Percentiles rank a stretch among this genome's conserved stretches.
These are phyloP conservation scores for Microthyrium microscopicum DNA, from an alignment of 2,329 filamentous ascomycete species.

Conservation along the genomic window DNA sequence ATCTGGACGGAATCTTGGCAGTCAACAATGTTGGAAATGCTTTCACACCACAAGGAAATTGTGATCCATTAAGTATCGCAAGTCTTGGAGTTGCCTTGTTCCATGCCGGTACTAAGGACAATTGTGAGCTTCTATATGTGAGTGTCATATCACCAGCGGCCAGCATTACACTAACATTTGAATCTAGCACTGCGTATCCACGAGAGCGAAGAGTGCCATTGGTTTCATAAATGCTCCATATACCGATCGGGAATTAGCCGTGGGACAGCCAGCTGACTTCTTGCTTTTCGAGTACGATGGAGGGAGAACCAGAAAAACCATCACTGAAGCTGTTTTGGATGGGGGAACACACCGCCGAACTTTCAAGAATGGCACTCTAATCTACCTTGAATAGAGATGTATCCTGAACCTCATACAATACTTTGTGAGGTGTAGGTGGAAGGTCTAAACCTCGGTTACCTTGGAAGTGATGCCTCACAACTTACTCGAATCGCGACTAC, in stretches of 20 bases:
- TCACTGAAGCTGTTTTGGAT: slow-evolving; percentile 30
- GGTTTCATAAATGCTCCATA: slow-evolving; percentile 15
- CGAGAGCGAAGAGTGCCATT: slow-evolving; percentile 27
- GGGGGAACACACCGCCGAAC: no score
- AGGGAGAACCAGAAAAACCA: slow-evolving; percentile 25
- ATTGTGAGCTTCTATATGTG: slow-evolving; percentile 42
- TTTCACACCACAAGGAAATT: slow-evolving; percentile 53
- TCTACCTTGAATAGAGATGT: no score
- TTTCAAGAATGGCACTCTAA: no score
- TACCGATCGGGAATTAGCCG: slow-evolving; percentile 15
- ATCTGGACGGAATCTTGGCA: slow-evolving; percentile 42
- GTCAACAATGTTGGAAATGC: slow-evolving; percentile 62
- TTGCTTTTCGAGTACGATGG: slow-evolving; percentile 23
- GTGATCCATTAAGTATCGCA: slow-evolving; percentile 47
- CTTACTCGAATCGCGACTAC: no score
- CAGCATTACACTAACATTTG: neutral
- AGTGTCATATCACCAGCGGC: slow-evolving; percentile 13
- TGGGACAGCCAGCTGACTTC: slow-evolving; percentile 25
- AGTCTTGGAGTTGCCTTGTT: slow-evolving; percentile 49
- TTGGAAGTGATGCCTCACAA: no score
- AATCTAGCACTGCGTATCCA: slow-evolving; percentile 31
- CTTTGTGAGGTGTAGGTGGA: no score
- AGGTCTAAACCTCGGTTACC: no score
- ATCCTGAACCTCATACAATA: no score
- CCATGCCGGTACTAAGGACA: slow-evolving; percentile 44